phyloP scores from a whole-genome alignment of 768 basidiomycete genomes.

The Termitomyces sp. region DNA sequence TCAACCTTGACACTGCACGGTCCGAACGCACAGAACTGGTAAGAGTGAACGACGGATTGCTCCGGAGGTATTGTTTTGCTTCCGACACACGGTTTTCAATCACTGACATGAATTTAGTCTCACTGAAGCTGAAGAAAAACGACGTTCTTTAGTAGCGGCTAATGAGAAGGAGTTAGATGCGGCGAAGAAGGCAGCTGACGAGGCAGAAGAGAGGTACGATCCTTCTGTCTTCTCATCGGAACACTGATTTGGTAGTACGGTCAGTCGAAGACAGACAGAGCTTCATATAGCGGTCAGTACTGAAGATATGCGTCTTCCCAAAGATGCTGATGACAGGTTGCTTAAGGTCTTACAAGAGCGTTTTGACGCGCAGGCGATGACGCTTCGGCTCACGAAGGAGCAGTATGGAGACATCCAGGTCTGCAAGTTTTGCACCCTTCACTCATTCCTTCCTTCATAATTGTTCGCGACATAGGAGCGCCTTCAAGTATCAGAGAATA shows the following conservation, averaged over 20 bases:
- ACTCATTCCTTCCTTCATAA: neutral
- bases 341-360: conserved; percentile 45
- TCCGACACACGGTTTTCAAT: neutral
- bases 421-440: neutral
- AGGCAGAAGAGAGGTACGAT: conserved; percentile 1
- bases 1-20: neutral
- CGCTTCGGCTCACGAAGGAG: conserved; percentile 50
- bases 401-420: conserved; percentile 45
- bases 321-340: neutral
- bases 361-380: conserved; percentile 50
- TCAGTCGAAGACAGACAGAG: conserved; percentile 8
- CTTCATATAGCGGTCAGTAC: conserved; percentile 2
- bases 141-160: neutral
- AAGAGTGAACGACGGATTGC: neutral
- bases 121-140: conserved; percentile 1
- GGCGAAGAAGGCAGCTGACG: neutral
- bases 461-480: conserved; percentile 12
- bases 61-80: neutral
- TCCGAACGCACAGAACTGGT: neutral
- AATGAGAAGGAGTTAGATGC: neutral
- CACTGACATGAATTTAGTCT: neutral
- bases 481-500: conserved; percentile 11
- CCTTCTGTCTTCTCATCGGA: neutral
- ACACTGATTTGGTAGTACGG: neutral
- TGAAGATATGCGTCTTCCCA: neutral